Base-by-base conservation (phyloP, 306 rosid species). In the Inga leiocalycina region DNA sequence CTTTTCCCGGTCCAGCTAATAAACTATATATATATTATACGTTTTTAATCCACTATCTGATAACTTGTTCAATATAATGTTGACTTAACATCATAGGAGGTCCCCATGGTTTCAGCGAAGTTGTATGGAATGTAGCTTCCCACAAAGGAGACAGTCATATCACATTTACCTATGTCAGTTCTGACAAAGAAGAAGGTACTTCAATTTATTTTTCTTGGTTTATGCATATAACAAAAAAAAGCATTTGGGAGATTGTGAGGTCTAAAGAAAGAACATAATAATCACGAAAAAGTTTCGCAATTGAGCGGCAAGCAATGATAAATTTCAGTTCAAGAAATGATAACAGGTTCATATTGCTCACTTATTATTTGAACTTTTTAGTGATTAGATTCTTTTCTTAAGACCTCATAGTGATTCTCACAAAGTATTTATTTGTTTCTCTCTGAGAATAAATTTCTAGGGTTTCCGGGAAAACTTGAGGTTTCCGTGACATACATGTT, bases 381-480 rank as follows among this genome's bases (percentile, higher is more conserved):
- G 1, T 48, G 15, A 48, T 48, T 48, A 2, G 5, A 48, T 14
- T 48, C 4, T 15, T 11, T 13, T 15, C 0, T 11, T 48, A 48
- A 3, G 3, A 48, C 17, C 14, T 48, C 17, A 1, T 13, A 13
- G 16, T 14, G 19, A 48, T 10, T 48, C 3, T 48, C 19, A 1
- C 16, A 48, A 3, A 13, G 57, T 4, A 19, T 54, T 9, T 59
- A 27, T 20, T 1, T 9, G 11, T 59, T 12, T 5, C 35, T 22
- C 67, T 61, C 2, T 24, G 0, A 27, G 2, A 5, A 1, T 5
- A 3, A 12, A 0, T 32, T 30, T 32, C 8, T 79, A 91, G 98
- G 98, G n/a, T 93, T 91, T 79, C 97, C 93, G 1, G 97, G 98
- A 20, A 80, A 87, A 73, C 79, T 93, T 6, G 77, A 81, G 39